A percentile compares a stretch with the other conserved stretches of the same genome.
These are phyloP conservation scores for Cladochytrium tenue DNA, from an alignment of 371 early-diverging fungal genomes.

Conservation along the genomic window DNA sequence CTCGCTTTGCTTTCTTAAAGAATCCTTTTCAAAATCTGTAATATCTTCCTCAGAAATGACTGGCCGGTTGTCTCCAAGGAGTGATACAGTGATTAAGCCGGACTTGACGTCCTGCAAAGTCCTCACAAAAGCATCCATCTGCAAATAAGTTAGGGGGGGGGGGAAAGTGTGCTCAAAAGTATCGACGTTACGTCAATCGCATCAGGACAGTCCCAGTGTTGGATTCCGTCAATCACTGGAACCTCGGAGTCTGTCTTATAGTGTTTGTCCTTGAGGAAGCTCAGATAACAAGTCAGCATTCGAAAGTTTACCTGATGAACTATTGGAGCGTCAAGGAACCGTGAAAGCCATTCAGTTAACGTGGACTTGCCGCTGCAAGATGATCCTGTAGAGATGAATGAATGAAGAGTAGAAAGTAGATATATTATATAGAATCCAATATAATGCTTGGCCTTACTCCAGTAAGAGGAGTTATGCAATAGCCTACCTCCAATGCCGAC, in stretches of 20 bases:
- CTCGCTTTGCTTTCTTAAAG: neutral
- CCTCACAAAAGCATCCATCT: constrained; percentile 40
- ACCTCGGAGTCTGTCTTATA: constrained; percentile 69
- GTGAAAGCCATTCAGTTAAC: constrained; percentile 38
- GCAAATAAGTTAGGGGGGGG: neutral
- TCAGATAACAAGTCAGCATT: neutral
- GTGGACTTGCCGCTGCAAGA: constrained; percentile 39
- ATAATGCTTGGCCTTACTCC: neutral
- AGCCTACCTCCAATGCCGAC: neutral
- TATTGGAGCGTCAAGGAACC: constrained; percentile 60
- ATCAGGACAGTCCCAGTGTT: constrained; percentile 86
- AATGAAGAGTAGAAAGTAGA: no score
- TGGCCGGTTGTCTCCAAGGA: constrained; percentile 25
- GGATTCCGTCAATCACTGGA: constrained; percentile 64
- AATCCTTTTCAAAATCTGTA: neutral
- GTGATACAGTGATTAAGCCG: constrained; percentile 10
- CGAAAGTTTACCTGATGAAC: constrained; percentile 66
- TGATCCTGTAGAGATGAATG: constrained; percentile 21
- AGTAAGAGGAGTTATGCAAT: neutral
- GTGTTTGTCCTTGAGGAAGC: constrained; percentile 70
- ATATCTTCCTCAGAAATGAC: constrained; percentile 15
- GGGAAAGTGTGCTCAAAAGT: neutral
- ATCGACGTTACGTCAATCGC: constrained; percentile 63
- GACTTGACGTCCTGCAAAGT: constrained; percentile 40
- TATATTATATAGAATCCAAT: neutral